A percentile compares a stretch with the other conserved stretches of the same genome.
phyloP scores from a whole-genome alignment of 495 filamentous ascomycete species.

The Neurospora sp. region DNA sequence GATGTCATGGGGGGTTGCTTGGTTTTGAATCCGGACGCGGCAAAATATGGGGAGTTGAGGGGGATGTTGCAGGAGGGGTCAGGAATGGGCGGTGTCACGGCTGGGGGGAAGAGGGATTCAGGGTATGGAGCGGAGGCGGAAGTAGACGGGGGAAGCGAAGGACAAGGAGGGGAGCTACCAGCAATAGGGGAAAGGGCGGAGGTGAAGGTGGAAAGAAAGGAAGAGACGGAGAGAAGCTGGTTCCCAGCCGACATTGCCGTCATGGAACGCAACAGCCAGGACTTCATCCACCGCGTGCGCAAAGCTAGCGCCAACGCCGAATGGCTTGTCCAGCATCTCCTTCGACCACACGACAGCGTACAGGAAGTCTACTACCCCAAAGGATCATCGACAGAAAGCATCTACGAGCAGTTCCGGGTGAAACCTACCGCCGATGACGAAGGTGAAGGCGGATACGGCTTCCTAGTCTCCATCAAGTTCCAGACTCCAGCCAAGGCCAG shows the following conservation, averaged over 20 bases:
- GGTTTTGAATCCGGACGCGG: not conserved
- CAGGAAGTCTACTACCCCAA: constrained; percentile 17
- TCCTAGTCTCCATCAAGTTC: constrained; percentile 16
- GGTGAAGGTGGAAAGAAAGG: too few species aligned
- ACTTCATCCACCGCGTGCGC: constrained; percentile 6
- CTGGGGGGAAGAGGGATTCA: too few species aligned
- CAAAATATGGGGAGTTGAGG: not conserved
- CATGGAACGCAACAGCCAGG: constrained; percentile 16
- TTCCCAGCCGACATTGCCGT: constrained; percentile 10
- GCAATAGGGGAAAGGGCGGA: too few species aligned
- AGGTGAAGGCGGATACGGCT: constrained; percentile 5
- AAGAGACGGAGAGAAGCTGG: constrained; percentile 2
- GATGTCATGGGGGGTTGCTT: constrained; percentile 20
- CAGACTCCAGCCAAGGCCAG: not conserved
- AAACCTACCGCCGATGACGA: not conserved
- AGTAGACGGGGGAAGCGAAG: too few species aligned
- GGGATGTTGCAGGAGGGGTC: too few species aligned
- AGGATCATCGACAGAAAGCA: constrained; percentile 2
- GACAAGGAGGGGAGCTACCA: too few species aligned
- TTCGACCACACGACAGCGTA: constrained; percentile 1
- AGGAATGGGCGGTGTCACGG: too few species aligned
- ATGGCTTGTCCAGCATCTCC: not conserved
- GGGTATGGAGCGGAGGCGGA: too few species aligned
- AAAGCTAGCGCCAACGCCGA: constrained; percentile 9
- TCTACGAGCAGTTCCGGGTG: constrained; percentile 7